These are phyloP conservation scores for Kazachstania kunashirensis DNA, from an alignment of 805 yeast genomes.

Conservation along the genomic window DNA sequence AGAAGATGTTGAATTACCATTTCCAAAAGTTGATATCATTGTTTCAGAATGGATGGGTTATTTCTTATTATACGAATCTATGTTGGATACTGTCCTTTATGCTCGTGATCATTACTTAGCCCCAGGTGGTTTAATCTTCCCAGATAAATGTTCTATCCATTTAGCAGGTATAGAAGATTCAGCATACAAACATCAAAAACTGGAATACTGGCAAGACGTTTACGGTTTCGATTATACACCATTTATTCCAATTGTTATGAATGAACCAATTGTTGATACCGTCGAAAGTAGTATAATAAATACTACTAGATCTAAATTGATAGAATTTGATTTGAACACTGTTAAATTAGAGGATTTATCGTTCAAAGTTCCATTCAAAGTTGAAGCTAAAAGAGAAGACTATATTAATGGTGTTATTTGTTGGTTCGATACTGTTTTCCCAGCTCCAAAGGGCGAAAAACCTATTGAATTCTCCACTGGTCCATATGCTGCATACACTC, in stretches of 20 bases:
- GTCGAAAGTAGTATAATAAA: slow-evolving; percentile 70
- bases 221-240: slow-evolving; percentile 96
- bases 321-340: slow-evolving; percentile 83
- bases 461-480: slow-evolving; percentile 80
- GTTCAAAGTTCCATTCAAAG: slow-evolving; percentile 57
- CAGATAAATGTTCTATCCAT: slow-evolving; percentile 84
- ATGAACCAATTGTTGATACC: slow-evolving; percentile 93
- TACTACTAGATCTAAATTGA: slow-evolving; percentile 61
- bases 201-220: slow-evolving; percentile 91
- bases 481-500: slow-evolving; percentile 88
- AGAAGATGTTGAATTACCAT: slow-evolving; percentile 86
- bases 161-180: slow-evolving; percentile 91
- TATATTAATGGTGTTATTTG: slow-evolving; percentile 79
- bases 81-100: slow-evolving; percentile 90
- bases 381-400: slow-evolving; percentile 71
- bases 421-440: slow-evolving; percentile 94
- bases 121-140: slow-evolving; percentile 82
- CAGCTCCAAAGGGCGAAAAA: slow-evolving; percentile 41
- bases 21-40: slow-evolving; percentile 82
- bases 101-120: slow-evolving; percentile 85
- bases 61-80: slow-evolving; percentile 87
- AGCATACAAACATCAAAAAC: slow-evolving; percentile 82
- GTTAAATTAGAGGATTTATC: slow-evolving; percentile 75
- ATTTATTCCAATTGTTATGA: slow-evolving; percentile 74
- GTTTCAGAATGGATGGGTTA: slow-evolving; percentile 99